phyloP scores from a whole-genome alignment of 1,284 basidiomycete species.

The Puccinia polysora region DNA sequence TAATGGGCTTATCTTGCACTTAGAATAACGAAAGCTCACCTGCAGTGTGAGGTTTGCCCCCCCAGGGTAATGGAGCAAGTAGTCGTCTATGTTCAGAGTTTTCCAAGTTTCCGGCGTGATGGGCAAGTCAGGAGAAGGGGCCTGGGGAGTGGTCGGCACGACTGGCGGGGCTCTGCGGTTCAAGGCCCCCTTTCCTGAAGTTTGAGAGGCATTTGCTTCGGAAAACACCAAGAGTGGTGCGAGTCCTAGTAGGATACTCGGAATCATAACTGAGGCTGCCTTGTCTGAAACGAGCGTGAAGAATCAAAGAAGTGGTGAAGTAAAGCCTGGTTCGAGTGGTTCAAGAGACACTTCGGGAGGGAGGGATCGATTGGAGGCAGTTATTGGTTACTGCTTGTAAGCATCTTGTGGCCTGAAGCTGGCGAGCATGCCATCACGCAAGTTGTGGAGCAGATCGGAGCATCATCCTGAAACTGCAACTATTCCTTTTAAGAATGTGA shows the following conservation, averaged over 20 bases:
- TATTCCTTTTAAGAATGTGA: neutral
- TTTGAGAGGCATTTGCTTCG: neutral
- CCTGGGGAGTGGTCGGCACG: conserved; percentile 4
- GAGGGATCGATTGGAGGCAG: neutral
- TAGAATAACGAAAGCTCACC: neutral
- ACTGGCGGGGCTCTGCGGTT: neutral
- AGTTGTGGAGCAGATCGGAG: conserved; percentile 20
- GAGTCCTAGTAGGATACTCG: neutral
- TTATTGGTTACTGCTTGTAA: neutral
- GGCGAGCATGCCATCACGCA: neutral
- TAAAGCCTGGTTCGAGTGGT: neutral
- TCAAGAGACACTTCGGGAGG: neutral
- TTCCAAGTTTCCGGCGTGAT: conserved; percentile 34
- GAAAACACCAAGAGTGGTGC: neutral
- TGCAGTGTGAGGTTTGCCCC: conserved; percentile 31
- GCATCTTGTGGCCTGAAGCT: neutral
- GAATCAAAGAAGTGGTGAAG: neutral
- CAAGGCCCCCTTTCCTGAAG: neutral
- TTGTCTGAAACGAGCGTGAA: conserved; percentile 4
- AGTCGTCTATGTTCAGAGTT: conserved; percentile 26
- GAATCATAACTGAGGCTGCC: neutral
- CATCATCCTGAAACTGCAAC: conserved; percentile 10
- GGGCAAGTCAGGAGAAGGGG: conserved; percentile 15
- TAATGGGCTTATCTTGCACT: neutral
- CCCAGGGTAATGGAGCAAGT: conserved; percentile 25